Conservation (phyloP, 768 basidiomycete genomes). For the Roridomyces roridus region DNA sequence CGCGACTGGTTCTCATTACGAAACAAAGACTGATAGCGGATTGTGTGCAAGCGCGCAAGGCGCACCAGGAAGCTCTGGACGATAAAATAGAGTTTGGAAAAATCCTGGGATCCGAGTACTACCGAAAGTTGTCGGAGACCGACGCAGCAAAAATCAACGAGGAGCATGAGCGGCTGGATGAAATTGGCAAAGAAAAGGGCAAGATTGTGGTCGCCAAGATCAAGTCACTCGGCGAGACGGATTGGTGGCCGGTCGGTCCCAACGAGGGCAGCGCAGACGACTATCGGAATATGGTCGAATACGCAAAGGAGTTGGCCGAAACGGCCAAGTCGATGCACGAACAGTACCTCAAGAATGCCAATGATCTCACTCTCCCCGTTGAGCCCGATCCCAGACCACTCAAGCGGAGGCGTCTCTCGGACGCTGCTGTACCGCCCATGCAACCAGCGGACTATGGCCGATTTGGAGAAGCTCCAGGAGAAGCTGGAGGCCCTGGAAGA, state of each 20-base stretch:
- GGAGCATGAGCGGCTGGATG: conserved; percentile 27
- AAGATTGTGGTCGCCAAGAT: conserved; percentile 22
- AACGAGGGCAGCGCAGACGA: conserved; percentile 28
- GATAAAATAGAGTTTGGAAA: neutral
- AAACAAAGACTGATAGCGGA: conserved; percentile 11
- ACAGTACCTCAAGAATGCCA: conserved; percentile 23
- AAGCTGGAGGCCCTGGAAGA: conserved; percentile 29
- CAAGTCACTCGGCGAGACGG: conserved; percentile 29
- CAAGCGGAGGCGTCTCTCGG: conserved; percentile 36
- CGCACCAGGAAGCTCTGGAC: neutral
- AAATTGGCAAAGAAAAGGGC: conserved; percentile 26
- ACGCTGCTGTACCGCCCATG: conserved; percentile 16
- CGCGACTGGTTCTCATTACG: neutral
- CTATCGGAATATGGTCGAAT: conserved; percentile 28
- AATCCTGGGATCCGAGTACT: conserved; percentile 22
- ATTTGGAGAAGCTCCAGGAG: conserved; percentile 25
- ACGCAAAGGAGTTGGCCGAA: conserved; percentile 27
- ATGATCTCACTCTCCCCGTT: conserved; percentile 17
- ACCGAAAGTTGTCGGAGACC: conserved; percentile 14
- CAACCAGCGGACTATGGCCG: conserved; percentile 28
- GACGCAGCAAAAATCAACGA: conserved; percentile 17
- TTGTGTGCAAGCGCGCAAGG: conserved; percentile 14
- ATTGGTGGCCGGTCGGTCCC: conserved; percentile 36
- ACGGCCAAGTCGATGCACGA: conserved; percentile 30
- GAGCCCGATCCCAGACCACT: conserved; percentile 26